Evolutionary conservation across 2,329 filamentous ascomycete genomes (phyloP).

Genomic region (Xylariaceae sp.): DNA sequence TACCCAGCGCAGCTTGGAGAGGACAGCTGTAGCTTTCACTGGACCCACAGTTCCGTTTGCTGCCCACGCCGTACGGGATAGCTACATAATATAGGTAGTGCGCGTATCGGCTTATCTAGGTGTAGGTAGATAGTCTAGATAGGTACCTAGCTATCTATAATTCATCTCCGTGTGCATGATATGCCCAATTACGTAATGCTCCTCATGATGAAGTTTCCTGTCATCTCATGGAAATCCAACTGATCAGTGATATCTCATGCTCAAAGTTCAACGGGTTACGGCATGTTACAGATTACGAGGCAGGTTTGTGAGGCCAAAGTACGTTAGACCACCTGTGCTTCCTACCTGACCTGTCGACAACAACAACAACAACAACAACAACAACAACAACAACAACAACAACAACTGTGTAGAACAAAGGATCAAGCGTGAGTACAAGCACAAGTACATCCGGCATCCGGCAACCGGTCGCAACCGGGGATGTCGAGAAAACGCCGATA

Average conservation of each 20-base stretch:
- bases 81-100: neutral
- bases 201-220: too few relatives aligned
- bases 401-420: neutral
- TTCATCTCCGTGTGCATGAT: too few relatives aligned
- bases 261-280: too few relatives aligned
- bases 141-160: too few relatives aligned
- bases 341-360: neutral
- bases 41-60: constrained; percentile 2
- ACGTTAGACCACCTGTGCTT: neutral
- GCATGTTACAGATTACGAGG: neutral
- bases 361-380: neutral
- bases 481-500: too few relatives aligned
- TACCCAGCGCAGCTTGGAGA: constrained; percentile 12
- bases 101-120: neutral
- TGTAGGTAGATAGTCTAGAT: too few relatives aligned
- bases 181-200: too few relatives aligned
- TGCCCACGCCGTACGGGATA: neutral
- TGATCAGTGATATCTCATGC: too few relatives aligned
- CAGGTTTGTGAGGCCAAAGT: neutral
- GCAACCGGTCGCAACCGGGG: neutral
- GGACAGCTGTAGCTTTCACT: constrained; percentile 30
- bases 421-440: neutral
- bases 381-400: too few relatives aligned
- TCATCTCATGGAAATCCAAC: too few relatives aligned
- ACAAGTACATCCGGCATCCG: neutral